phyloP scores from a whole-genome alignment of 768 basidiomycete genomes.

The Macrolepiota albuminosa region DNA sequence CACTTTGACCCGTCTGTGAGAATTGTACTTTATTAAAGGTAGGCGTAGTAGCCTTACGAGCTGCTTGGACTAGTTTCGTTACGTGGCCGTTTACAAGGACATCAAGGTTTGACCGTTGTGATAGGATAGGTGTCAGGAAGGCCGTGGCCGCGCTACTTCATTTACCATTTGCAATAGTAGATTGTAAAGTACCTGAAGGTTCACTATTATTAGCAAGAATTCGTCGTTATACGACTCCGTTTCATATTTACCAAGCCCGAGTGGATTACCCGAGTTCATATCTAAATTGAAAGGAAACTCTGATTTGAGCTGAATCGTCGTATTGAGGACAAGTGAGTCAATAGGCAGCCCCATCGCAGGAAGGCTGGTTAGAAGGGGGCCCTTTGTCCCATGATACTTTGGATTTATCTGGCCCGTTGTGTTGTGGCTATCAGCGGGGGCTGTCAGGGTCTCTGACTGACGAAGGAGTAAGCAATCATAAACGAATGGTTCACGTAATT shows the following conservation, averaged over 20 bases:
- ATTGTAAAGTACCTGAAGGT: conserved; percentile 20
- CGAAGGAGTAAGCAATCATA: neutral
- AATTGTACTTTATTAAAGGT: conserved; percentile 18
- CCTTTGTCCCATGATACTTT: conserved; percentile 23
- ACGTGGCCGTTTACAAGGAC: conserved; percentile 23
- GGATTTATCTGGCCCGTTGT: conserved; percentile 27
- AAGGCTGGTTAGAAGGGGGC: conserved; percentile 23
- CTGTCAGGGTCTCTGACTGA: conserved; percentile 26
- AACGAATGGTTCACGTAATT: neutral
- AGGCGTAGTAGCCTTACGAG: neutral
- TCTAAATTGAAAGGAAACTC: conserved; percentile 22
- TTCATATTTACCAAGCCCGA: conserved; percentile 21
- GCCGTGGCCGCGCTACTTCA: conserved; percentile 27
- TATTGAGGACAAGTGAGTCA: conserved; percentile 23
- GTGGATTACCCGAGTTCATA: conserved; percentile 19
- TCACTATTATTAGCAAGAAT: neutral
- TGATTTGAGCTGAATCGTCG: conserved; percentile 19
- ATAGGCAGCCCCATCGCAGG: conserved; percentile 21
- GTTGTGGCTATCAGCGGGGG: conserved; percentile 29
- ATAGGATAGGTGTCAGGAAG: conserved; percentile 18
- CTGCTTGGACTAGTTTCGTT: conserved; percentile 7
- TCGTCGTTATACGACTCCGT: neutral
- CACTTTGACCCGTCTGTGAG: conserved; percentile 11
- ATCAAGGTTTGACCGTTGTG: conserved; percentile 25
- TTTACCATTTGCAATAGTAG: conserved; percentile 18